phyloP scores from a whole-genome alignment of 371 early-diverging fungal genomes.

The Mortierella polycephala region DNA sequence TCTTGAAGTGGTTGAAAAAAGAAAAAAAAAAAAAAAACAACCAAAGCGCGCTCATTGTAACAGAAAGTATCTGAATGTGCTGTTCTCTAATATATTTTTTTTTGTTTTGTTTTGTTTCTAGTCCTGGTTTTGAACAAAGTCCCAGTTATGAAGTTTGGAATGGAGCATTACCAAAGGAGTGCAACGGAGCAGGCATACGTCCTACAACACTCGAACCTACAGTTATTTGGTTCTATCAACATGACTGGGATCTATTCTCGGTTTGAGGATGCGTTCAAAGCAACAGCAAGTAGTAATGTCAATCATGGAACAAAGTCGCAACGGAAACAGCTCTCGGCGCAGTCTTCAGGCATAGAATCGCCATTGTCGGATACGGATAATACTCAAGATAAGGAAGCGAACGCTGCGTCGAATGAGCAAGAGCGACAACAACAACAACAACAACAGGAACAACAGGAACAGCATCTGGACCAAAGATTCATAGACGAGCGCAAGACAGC shows the following conservation, averaged over 20 bases:
- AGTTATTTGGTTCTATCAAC: slow-evolving; percentile 45
- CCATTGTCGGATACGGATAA: slow-evolving; percentile 11
- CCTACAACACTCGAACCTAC: slow-evolving; percentile 26
- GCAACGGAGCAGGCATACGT: slow-evolving; percentile 25
- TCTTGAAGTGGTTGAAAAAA: no score
- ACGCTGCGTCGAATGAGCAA: background rate
- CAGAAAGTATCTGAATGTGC: no score
- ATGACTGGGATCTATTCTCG: slow-evolving; percentile 32
- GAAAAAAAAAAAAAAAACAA: no score
- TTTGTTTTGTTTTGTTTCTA: background rate
- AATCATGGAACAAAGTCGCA: background rate
- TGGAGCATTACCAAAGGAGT: slow-evolving; percentile 15
- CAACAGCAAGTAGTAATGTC: background rate
- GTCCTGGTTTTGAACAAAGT: slow-evolving; percentile 46
- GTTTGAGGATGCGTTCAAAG: slow-evolving; percentile 37
- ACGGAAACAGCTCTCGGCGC: slow-evolving; percentile 8
- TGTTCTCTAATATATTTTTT: background rate
- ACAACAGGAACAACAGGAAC: background rate
- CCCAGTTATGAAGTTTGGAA: slow-evolving; percentile 26
- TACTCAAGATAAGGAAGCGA: slow-evolving; percentile 6
- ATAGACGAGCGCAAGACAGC: slow-evolving; percentile 22
- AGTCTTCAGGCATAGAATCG: slow-evolving; percentile 9
- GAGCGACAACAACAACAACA: slow-evolving; percentile 14
- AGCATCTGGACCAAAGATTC: background rate
- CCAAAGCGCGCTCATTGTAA: no score